Percentiles rank a stretch among this genome's conserved stretches.
Evolutionary conservation across 345 rosid genomes (phyloP).

Genomic region (Gossypium herbaceum): DNA sequence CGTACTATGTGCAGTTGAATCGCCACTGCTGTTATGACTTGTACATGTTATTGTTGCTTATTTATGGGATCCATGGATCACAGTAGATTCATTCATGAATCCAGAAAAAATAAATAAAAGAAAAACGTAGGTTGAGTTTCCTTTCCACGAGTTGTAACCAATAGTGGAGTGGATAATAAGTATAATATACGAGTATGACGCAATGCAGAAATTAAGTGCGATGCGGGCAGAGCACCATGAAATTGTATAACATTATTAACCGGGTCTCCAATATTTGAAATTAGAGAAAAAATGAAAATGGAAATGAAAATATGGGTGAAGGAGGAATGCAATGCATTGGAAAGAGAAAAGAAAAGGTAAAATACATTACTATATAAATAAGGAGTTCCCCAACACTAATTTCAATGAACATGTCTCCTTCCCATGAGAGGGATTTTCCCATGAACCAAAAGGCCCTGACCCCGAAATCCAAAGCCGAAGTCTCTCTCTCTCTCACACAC

Average conservation of each 20-base stretch:
- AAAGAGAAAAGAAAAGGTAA: background rate
- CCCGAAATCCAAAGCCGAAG: conserved; percentile 18
- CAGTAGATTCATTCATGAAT: no score
- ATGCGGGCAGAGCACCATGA: background rate
- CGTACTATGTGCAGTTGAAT: no score
- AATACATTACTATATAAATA: background rate
- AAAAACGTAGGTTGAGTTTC: no score
- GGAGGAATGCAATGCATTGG: background rate
- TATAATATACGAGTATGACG: background rate
- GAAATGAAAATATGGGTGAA: background rate
- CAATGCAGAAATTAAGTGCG: background rate
- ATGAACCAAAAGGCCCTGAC: conserved; percentile 27
- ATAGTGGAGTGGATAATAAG: background rate
- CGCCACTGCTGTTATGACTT: no score
- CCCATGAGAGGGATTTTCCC: conserved; percentile 31
- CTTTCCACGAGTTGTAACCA: no score
- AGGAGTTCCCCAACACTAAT: background rate
- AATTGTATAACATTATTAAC: background rate
- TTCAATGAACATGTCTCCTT: conserved; percentile 13
- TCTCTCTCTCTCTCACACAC: background rate
- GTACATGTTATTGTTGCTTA: no score
- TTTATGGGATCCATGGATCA: no score
- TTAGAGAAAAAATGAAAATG: no score
- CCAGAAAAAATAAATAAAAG: no score
- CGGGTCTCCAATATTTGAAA: no score